phyloP scores from a whole-genome alignment of 139 green algal genomes.

The Picochlorum sp. region DNA sequence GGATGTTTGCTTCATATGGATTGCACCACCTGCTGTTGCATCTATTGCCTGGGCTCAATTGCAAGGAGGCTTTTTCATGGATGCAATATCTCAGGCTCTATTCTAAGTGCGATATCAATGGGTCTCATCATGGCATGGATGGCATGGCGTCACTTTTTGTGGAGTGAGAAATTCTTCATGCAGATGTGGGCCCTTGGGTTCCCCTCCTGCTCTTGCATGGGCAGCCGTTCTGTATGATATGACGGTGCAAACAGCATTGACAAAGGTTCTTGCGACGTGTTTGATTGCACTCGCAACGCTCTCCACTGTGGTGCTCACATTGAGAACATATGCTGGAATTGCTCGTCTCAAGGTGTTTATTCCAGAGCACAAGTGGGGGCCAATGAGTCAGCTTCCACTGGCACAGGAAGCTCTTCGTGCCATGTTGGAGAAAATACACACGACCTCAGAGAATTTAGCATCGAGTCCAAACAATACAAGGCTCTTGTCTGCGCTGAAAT shows the following conservation, averaged over 20 bases:
- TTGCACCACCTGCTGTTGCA: constrained; percentile 35
- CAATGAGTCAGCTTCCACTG: constrained; percentile 29
- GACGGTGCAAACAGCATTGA: constrained; percentile 22
- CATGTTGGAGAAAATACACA: constrained; percentile 3
- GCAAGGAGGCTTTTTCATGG: constrained; percentile 9
- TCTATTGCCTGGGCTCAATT: constrained; percentile 29
- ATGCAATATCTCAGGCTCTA: constrained; percentile 12
- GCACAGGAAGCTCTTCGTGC: constrained; percentile 10
- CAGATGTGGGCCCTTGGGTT: constrained; percentile 34
- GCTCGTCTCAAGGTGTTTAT: constrained; percentile 24
- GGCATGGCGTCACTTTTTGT: constrained; percentile 26
- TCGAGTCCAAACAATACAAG: constrained; percentile 13
- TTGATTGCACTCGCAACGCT: constrained; percentile 23
- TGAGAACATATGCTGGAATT: constrained; percentile 28
- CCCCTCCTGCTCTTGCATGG: constrained; percentile 28
- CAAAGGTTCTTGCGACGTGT: constrained; percentile 22
- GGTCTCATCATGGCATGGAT: constrained; percentile 18
- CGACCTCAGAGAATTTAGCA: constrained; percentile 1
- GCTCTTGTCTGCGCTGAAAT: background rate
- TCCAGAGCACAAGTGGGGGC: constrained; percentile 29
- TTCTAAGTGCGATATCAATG: constrained; percentile 19
- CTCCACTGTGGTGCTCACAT: constrained; percentile 7
- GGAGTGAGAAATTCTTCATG: constrained; percentile 30
- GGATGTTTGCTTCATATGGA: constrained; percentile 33
- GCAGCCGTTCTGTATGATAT: constrained; percentile 28